Evolutionary conservation across 768 basidiomycete species (phyloP), one percentile per base, ranked within the genome.

Genomic region (Leucocoprinus leucothites): DNA sequence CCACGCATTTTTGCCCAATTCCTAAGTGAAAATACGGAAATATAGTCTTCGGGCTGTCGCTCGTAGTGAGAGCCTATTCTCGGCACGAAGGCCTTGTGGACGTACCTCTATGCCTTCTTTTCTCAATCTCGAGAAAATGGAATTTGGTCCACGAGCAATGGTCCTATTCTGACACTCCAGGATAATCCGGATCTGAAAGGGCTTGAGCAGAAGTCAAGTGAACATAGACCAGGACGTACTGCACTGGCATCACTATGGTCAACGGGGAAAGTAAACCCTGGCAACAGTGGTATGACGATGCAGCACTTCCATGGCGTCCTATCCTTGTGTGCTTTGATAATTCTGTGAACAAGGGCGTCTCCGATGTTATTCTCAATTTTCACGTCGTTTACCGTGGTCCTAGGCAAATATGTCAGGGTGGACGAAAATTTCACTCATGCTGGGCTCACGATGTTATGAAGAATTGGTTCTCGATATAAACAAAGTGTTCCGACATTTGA

Each of bases 381-480:
- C 49, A 91, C 80, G 57, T 94, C 94, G 59, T 88, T 90, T 11
- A 95, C 83, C 1, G 83, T 74, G 1, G 96, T 98, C 31, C 90
- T 91, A 61, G 40, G 50, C 50, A 56, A 51, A 51, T 63, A 50
- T 48, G 19, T 58, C 26, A 50, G 44, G 41, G 42, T 31, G 6
- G 34, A 44, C 18, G 45, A 44, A 45, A 46, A 40, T 46, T 25
- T 6, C 26, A 19, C 6, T 38, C 38, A 22, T 16, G 51, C 14
- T 9, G 38, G 16, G 60, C 89, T 66, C 68, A 92, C 91, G 89
- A 91, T 1, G 89, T 86, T 59, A 94, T 90, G 69, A 94, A 93
- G 65, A 93, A 94, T 66, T 94, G 91, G 61, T 94, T 94, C 67
- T 98, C 96, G 59, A 99, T 97, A 72, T 99, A 99, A 31, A 99